Evolutionary conservation across 441 rosid species (phyloP).

Genomic region (Aleurites moluccanus): DNA sequence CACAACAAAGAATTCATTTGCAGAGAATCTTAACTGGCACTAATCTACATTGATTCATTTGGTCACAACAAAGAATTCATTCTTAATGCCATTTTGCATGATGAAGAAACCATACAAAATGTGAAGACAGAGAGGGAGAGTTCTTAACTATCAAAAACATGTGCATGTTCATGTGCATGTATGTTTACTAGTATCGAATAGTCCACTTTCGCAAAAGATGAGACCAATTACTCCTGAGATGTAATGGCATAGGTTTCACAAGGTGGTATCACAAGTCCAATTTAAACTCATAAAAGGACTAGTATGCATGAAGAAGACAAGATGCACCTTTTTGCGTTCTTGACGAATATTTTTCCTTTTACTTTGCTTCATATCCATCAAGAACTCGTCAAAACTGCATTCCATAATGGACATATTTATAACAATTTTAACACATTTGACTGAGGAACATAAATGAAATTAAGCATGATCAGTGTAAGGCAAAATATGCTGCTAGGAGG

Average conservation of each 20-base stretch:
- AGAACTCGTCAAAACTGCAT: slow-evolving; percentile 87
- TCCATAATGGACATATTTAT: slow-evolving; percentile 16
- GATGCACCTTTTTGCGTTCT: slow-evolving; percentile 88
- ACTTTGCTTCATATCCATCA: slow-evolving; percentile 94
- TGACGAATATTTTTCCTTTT: slow-evolving; percentile 90
- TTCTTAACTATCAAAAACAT: neutral
- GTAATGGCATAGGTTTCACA: neutral
- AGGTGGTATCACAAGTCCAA: neutral
- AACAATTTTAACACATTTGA: slow-evolving; percentile 5
- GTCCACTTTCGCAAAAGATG: neutral
- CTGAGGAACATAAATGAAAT: slow-evolving; percentile 3
- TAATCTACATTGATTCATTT: neutral
- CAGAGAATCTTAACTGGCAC: neutral
- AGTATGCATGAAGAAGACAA: slow-evolving; percentile 2
- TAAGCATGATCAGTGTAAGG: neutral
- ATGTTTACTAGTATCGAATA: neutral
- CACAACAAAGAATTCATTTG: neutral
- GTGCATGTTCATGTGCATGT: neutral
- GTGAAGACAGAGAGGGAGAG: neutral
- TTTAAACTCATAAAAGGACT: neutral
- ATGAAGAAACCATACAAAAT: neutral
- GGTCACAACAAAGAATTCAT: neutral
- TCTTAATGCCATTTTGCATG: neutral
- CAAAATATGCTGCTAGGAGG: neutral
- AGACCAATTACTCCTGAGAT: neutral